Conservation (phyloP, 2,329 filamentous ascomycete genomes). For the Penicillium sp. region DNA sequence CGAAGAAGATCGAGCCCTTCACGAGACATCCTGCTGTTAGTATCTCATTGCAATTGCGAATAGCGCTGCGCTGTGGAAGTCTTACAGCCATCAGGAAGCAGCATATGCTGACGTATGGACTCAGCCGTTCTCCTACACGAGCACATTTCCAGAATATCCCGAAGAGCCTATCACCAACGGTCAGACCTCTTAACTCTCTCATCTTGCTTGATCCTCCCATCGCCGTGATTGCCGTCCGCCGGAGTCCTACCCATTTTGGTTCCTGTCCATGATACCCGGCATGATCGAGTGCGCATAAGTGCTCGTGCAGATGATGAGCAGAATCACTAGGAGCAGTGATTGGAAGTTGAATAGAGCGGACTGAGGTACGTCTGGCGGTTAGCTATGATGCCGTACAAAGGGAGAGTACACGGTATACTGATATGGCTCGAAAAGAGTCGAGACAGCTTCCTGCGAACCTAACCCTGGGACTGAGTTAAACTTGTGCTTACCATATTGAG, state of each 20-base stretch:
- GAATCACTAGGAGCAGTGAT: slow-evolving; percentile 88
- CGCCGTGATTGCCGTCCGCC: background rate
- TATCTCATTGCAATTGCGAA: slow-evolving; percentile 4
- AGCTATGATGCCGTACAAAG: slow-evolving; percentile 12
- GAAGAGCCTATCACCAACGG: slow-evolving; percentile 57
- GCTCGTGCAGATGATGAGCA: slow-evolving; percentile 94
- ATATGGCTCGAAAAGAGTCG: background rate
- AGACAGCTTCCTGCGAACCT: background rate
- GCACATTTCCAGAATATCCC: slow-evolving; percentile 97
- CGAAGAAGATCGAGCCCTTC: slow-evolving; percentile 42
- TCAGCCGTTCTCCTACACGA: slow-evolving; percentile 86
- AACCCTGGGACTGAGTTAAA: background rate
- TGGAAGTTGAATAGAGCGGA: slow-evolving; percentile 99
- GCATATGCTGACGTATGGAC: slow-evolving; percentile 92
- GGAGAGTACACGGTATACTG: slow-evolving; percentile 5
- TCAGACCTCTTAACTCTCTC: slow-evolving; percentile 4
- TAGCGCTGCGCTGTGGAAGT: slow-evolving; percentile 15
- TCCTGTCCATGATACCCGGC: slow-evolving; percentile 85
- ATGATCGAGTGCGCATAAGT: slow-evolving; percentile 90
- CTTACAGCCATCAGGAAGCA: slow-evolving; percentile 91
- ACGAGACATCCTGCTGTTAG: background rate
- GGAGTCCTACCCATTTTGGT: slow-evolving; percentile 78
- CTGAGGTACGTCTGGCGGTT: slow-evolving; percentile 49
- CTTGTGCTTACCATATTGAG: slow-evolving; percentile 35
- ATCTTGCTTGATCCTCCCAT: background rate